Base-by-base conservation (phyloP, 148 eudicot species). In the Silene latifolia region DNA sequence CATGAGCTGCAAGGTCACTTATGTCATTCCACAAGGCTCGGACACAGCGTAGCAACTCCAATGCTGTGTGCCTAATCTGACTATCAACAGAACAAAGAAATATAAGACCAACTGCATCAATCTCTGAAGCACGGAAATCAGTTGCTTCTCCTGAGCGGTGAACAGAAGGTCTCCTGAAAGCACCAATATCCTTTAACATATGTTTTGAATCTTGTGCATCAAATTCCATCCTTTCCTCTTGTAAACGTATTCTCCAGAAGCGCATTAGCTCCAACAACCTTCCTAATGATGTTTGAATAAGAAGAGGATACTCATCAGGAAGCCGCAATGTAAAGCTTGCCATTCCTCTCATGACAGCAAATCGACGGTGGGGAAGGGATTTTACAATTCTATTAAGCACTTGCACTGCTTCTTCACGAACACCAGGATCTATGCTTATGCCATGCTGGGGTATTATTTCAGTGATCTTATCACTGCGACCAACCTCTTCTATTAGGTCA, bases 391-490 rank as follows among this genome's bases (percentile, higher is more conserved):
- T 89, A 77, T 95, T 95, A 51, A 95, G 88, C 74, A 95, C 99
- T 82, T 88, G 99, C 65, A 95, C 98, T 24, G 98, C 99, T 86
- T 95, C 99, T 82, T 95, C 97, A 67, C 99, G 96, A 58, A 95
- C 99, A 75, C 99, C 99, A 74, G 99, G 97, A 82, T 95, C 99
- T 75, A 95, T 90, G 79, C 99, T 90, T 79, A 95, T 95, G 74
- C 99, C 99, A 80, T 95, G 99, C 69, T 95, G 99, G 56, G 99
- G 99, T 58, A 95, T 95, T 78, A 95, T 95, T 82, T 95, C 99
- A 59, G 97, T 88, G 72, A 95, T 95, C 77, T 95, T 95, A 82
- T 95, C 99, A 81, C 89, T 95, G 74, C 99, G 89, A 21, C 97
- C 97, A 80, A 92, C 97, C 88, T 95, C 99, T 82, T 95, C 97